phyloP scores from a whole-genome alignment of 352 stramenopile species.

The Phytopythium helicoides region DNA sequence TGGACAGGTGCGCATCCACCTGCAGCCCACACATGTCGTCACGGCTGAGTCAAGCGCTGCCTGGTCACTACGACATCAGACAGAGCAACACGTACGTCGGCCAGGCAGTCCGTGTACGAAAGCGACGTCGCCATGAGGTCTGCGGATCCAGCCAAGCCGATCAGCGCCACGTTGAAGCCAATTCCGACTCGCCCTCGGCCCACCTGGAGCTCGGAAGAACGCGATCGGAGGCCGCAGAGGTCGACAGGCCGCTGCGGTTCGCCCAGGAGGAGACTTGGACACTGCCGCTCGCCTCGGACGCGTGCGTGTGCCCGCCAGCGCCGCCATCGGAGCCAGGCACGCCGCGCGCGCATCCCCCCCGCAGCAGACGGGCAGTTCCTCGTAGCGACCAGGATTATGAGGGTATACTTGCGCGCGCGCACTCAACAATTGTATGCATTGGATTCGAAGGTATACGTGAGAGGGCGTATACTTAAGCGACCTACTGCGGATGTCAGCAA shows the following conservation, averaged over 20 bases:
- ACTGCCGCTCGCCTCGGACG: too few species aligned
- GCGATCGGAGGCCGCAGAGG: too few species aligned
- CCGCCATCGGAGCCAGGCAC: constrained; percentile 1
- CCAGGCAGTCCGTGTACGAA: constrained; percentile 35
- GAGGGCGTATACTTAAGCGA: too few species aligned
- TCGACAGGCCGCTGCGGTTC: constrained; percentile 11
- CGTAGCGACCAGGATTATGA: neutral
- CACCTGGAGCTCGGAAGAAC: too few species aligned
- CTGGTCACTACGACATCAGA: neutral
- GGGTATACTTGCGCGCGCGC: too few species aligned
- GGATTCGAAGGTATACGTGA: too few species aligned
- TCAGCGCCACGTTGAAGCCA: constrained; percentile 1
- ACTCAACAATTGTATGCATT: too few species aligned
- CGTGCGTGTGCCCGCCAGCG: constrained; percentile 1
- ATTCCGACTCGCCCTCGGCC: too few species aligned
- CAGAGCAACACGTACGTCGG: constrained; percentile 12
- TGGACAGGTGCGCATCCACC: constrained; percentile 35
- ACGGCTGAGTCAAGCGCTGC: constrained; percentile 1
- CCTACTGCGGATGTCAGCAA: too few species aligned
- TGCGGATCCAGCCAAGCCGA: neutral
- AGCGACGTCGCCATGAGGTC: constrained; percentile 13
- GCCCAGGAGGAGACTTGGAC: neutral
- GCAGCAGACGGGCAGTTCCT: neutral
- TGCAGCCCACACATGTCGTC: constrained; percentile 5
- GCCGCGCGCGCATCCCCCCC: neutral